These are phyloP conservation scores for Penicillium chermesinum DNA, from an alignment of 495 filamentous ascomycete species.

Conservation along the genomic window DNA sequence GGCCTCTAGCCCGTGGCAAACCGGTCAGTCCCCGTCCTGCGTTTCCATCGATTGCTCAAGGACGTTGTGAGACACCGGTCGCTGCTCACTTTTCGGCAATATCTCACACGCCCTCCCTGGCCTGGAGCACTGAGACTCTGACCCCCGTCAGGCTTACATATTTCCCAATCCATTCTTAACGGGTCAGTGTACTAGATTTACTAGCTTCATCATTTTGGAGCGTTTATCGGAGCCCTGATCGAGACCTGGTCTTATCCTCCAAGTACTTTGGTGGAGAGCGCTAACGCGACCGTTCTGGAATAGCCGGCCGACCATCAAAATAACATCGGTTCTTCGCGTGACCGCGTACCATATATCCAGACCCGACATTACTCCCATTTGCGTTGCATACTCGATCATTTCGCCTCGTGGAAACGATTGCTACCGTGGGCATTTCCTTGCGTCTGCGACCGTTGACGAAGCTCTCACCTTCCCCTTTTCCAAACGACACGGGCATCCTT, in stretches of 20 bases:
- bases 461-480: slow-evolving; percentile 6
- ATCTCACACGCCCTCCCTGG: slow-evolving; percentile 35
- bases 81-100: slow-evolving; percentile 29
- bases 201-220: not conserved
- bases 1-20: slow-evolving; percentile 32
- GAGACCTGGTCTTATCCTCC: not conserved
- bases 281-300: slow-evolving; percentile 27
- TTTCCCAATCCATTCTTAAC: slow-evolving; percentile 2
- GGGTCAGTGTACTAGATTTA: slow-evolving; percentile 9
- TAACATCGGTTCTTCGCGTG: slow-evolving; percentile 10
- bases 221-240: slow-evolving; percentile 2
- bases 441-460: not conserved
- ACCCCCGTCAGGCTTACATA: slow-evolving; percentile 1
- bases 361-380: not conserved
- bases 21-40: slow-evolving; percentile 33
- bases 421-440: not conserved
- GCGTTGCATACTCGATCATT: not conserved
- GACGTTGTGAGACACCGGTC: slow-evolving; percentile 30
- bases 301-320: slow-evolving; percentile 18
- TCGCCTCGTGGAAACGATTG: not conserved
- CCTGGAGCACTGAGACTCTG: slow-evolving; percentile 20
- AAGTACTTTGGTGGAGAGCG: slow-evolving; percentile 4
- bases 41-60: slow-evolving; percentile 24
- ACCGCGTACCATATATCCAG: not conserved
- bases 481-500: slow-evolving; percentile 29